Percentiles rank a stretch among this genome's conserved stretches.
phyloP scores from a whole-genome alignment of 2,329 filamentous ascomycete species.

The Botrytis deweyae region DNA sequence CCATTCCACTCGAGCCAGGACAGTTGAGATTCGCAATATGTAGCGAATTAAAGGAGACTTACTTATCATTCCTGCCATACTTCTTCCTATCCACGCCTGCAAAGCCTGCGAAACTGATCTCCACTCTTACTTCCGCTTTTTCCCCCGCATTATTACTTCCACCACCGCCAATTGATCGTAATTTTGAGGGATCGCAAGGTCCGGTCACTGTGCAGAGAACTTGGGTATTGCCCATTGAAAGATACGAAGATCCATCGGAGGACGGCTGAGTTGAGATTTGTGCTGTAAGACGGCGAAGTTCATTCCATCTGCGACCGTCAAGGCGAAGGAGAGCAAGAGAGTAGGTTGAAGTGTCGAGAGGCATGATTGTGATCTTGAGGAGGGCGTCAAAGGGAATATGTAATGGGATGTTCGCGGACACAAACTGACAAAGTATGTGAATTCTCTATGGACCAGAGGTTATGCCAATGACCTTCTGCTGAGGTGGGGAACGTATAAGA shows the following conservation, averaged over 20 bases:
- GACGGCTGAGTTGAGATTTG: conserved; percentile 91
- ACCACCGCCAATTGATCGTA: conserved; percentile 44
- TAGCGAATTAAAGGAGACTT: conserved; percentile 38
- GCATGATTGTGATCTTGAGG: conserved; percentile 51
- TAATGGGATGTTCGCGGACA: neutral
- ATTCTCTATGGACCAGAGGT: too few relatives aligned
- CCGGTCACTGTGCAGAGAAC: conserved; percentile 91
- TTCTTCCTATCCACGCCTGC: conserved; percentile 82
- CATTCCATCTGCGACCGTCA: conserved; percentile 92
- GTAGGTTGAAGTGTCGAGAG: conserved; percentile 92
- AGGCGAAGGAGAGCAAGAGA: conserved; percentile 79
- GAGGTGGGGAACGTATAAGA: neutral
- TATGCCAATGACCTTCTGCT: neutral
- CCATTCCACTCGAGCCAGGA: neutral
- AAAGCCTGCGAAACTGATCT: conserved; percentile 84
- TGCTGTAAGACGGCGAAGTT: conserved; percentile 82
- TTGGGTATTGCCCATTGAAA: conserved; percentile 97
- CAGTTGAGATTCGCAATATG: neutral
- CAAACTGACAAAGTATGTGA: neutral
- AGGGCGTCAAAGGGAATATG: neutral
- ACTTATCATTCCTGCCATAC: conserved; percentile 76
- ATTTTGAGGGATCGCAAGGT: conserved; percentile 63
- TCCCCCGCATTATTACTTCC: conserved; percentile 41
- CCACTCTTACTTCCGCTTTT: conserved; percentile 71
- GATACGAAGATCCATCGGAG: conserved; percentile 88